Base-by-base conservation (phyloP, 2,329 filamentous ascomycete species). In the Colletotrichum gigasporum region DNA sequence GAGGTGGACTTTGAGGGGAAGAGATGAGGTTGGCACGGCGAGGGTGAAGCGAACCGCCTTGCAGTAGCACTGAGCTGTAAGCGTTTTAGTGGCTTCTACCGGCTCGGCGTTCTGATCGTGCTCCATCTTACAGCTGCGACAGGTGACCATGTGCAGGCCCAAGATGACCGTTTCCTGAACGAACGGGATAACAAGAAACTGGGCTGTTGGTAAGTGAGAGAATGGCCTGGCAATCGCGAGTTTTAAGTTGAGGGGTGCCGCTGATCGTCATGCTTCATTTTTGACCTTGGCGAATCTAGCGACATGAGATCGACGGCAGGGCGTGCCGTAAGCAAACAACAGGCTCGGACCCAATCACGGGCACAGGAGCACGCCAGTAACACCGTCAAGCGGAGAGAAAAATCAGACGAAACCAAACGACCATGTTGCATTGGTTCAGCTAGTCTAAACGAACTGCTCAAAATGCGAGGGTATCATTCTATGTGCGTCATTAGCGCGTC, bases 11-110 rank as follows among this genome's bases (percentile, higher is more conserved):
- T 73, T 70, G 5, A 84, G 72, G 0, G 82, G 82, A 0, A 84
- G 76, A 1, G 70, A 67, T 0, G 75, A 70, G 3, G 66, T 67
- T 1, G 79, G 77, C 1, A 84, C 64, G 4, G 78, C 75, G 60
- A 84, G 60, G 5, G 73, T 77, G 70, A 81, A 80, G 68, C 80
- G 76, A 5, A 81, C 73, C 22, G 78, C 75, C 54, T 78, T 77
- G 69, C 82, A 85, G 67, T 76, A 75, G 70, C 82, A 84, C 57
- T 75, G 76, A n/a, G 80, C 81, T 30, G 78, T 75, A 14, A 84
- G 76, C 1, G 72, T 77, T 65, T 75, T 79, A 48, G 67, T 72
- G 3, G 65, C 47, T 2, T 35, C 20, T 16, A 16, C 9, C 3
- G 30, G 2, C 0, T 18, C 18, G 9, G 18, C 3, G 10, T n/a